Percentiles rank a stretch among this genome's conserved stretches.
Conservation (phyloP, 2,329 filamentous ascomycete species). For the Hymenoscyphus fructigenus region DNA sequence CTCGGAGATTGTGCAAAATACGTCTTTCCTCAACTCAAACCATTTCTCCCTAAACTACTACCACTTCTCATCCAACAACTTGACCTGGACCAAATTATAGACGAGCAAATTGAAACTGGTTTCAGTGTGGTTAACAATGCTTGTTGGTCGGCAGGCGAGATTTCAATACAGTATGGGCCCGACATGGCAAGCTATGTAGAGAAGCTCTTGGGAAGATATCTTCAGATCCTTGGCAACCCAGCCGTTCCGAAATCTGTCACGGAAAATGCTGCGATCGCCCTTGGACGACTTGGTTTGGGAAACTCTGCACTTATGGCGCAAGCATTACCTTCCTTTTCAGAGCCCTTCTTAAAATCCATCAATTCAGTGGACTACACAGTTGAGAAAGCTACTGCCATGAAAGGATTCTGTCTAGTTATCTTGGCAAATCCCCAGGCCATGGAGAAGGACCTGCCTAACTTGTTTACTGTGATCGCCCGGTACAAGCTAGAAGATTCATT, state of each 20-base stretch:
- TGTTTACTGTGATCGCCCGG: constrained; percentile 80
- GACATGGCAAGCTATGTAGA: constrained; percentile 76
- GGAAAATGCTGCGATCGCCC: constrained; percentile 91
- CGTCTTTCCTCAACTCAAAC: constrained; percentile 78
- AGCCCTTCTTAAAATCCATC: constrained; percentile 79
- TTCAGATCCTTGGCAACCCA: constrained; percentile 80
- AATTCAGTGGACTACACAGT: constrained; percentile 82
- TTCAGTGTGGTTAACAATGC: constrained; percentile 98
- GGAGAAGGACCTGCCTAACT: constrained; percentile 78
- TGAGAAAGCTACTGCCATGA: constrained; percentile 91
- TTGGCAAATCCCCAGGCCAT: constrained; percentile 87
- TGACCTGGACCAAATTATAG: constrained; percentile 72
- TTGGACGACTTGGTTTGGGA: constrained; percentile 81
- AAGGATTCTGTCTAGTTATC: constrained; percentile 84
- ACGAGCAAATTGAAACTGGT: constrained; percentile 78
- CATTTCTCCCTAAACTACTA: constrained; percentile 70
- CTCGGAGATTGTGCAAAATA: constrained; percentile 94
- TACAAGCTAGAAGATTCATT: constrained; percentile 65
- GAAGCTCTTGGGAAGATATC: constrained; percentile 72
- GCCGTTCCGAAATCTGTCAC: constrained; percentile 82
- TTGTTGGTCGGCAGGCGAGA: constrained; percentile 95
- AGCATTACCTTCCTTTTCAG: constrained; percentile 76
- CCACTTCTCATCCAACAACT: constrained; percentile 84
- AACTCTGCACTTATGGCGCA: constrained; percentile 76
- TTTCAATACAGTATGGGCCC: constrained; percentile 75